These are phyloP conservation scores for Pyricularia pennisetigena DNA, from an alignment of 2,329 filamentous ascomycete genomes.

Conservation along the genomic window DNA sequence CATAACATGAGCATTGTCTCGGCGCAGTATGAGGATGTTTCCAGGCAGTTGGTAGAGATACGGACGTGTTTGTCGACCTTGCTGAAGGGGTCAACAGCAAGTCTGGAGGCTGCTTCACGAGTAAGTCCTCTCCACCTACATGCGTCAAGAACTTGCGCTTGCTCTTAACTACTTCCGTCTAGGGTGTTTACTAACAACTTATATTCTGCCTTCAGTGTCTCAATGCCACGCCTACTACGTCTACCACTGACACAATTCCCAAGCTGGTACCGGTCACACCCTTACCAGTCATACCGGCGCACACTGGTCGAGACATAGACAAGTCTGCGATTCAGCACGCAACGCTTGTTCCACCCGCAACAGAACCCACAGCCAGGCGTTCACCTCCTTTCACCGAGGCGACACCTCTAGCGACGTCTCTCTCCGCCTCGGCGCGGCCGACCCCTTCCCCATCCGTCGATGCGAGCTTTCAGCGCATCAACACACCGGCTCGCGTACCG, in stretches of 20 bases:
- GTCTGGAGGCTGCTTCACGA: conserved; percentile 20
- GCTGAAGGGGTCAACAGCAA: conserved; percentile 15
- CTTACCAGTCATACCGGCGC: background rate
- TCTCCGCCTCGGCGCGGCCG: background rate
- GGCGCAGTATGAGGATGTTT: conserved; percentile 21
- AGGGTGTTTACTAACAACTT: background rate
- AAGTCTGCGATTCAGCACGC: background rate
- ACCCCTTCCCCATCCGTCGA: background rate
- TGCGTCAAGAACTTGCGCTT: background rate
- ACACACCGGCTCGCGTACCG: conserved; percentile 6
- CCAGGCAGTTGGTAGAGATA: conserved; percentile 22
- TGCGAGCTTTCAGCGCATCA: background rate
- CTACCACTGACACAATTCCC: background rate
- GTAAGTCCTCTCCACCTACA: conserved; percentile 13
- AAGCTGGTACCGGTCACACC: background rate
- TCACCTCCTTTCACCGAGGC: background rate
- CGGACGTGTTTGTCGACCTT: conserved; percentile 17
- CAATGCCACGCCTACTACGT: background rate
- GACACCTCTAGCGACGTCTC: background rate
- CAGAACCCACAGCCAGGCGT: background rate
- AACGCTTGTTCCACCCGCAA: background rate
- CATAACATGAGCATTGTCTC: conserved; percentile 22
- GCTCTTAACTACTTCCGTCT: background rate
- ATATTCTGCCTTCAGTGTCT: background rate
- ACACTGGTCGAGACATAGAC: background rate